A percentile compares a stretch with the other conserved stretches of the same genome.
phyloP scores from a whole-genome alignment of 371 early-diverging fungal species.

The Mucor circinelloides region DNA sequence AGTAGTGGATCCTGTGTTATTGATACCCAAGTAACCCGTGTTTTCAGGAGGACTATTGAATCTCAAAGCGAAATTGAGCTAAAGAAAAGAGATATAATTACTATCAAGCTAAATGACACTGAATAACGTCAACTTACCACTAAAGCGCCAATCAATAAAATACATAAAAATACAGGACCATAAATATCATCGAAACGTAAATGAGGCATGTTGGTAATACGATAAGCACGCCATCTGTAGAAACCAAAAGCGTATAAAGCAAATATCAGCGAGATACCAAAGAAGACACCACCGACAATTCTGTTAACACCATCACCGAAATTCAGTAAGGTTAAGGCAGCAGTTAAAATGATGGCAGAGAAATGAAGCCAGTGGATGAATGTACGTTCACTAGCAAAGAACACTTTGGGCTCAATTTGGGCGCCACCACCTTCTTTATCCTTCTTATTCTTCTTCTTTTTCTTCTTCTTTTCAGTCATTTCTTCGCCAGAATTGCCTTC shows the following conservation, averaged over 20 bases:
- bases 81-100: neutral
- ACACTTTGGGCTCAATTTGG: slow-evolving; percentile 87
- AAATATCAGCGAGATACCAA: slow-evolving; percentile 71
- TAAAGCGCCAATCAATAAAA: slow-evolving; percentile 78
- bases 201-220: slow-evolving; percentile 49
- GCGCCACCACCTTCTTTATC: slow-evolving; percentile 12
- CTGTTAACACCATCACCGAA: slow-evolving; percentile 69
- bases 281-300: slow-evolving; percentile 70
- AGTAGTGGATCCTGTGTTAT: neutral
- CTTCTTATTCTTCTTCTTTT: slow-evolving; percentile 28
- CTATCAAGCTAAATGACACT: slow-evolving; percentile 8
- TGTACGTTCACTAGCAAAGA: slow-evolving; percentile 97
- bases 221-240: slow-evolving; percentile 85
- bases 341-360: slow-evolving; percentile 61
- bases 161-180: slow-evolving; percentile 83
- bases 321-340: slow-evolving; percentile 72
- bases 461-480: slow-evolving; percentile 15
- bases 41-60: slow-evolving; percentile 8
- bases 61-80: slow-evolving; percentile 34
- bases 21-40: slow-evolving; percentile 19
- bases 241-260: slow-evolving; percentile 81
- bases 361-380: slow-evolving; percentile 86
- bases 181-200: slow-evolving; percentile 63
- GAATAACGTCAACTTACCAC: slow-evolving; percentile 63
- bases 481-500: slow-evolving; percentile 13